phyloP scores from a whole-genome alignment of 2,329 filamentous ascomycete genomes.

The Alternaria solani region DNA sequence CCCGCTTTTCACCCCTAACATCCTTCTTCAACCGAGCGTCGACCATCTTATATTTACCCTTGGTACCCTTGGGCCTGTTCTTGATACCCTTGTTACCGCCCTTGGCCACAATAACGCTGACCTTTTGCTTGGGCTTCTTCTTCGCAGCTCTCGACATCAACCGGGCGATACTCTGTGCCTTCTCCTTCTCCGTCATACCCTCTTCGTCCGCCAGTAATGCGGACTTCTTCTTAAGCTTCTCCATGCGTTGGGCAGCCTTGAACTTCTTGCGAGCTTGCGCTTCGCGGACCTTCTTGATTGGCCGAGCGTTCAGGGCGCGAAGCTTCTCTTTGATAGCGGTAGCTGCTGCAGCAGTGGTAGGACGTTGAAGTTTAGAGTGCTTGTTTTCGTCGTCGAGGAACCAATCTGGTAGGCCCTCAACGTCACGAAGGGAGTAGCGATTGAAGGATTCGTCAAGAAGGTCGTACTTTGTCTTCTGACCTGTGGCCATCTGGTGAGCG shows the following conservation, averaged over 20 bases:
- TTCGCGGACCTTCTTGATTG: constrained; percentile 99
- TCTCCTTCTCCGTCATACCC: constrained; percentile 94
- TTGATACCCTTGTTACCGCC: constrained; percentile 85
- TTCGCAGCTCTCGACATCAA: constrained; percentile 82
- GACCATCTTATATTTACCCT: constrained; percentile 97
- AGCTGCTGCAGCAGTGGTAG: constrained; percentile 90
- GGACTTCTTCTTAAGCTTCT: constrained; percentile 98
- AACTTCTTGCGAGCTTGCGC: constrained; percentile 97
- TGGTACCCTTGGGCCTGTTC: constrained; percentile 87
- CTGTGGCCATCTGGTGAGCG: constrained; percentile 88
- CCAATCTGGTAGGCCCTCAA: constrained; percentile 94
- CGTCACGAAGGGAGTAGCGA: constrained; percentile 88
- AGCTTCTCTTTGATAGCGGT: constrained; percentile 93
- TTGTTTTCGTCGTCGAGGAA: constrained; percentile 90
- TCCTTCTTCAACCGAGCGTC: constrained; percentile 97
- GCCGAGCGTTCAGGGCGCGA: constrained; percentile 89
- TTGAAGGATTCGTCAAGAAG: constrained; percentile 93
- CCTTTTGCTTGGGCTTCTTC: constrained; percentile 83
- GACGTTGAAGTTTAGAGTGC: constrained; percentile 84
- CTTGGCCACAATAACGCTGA: constrained; percentile 87
- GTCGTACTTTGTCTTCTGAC: constrained; percentile 79
- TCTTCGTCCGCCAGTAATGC: constrained; percentile 88
- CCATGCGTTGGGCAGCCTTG: constrained; percentile 86
- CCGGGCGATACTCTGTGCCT: constrained; percentile 82
- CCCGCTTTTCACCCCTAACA: constrained; percentile 82